A percentile compares a stretch with the other conserved stretches of the same genome.
phyloP scores from a whole-genome alignment of 2,329 filamentous ascomycete species.

The Phialophora tarda region DNA sequence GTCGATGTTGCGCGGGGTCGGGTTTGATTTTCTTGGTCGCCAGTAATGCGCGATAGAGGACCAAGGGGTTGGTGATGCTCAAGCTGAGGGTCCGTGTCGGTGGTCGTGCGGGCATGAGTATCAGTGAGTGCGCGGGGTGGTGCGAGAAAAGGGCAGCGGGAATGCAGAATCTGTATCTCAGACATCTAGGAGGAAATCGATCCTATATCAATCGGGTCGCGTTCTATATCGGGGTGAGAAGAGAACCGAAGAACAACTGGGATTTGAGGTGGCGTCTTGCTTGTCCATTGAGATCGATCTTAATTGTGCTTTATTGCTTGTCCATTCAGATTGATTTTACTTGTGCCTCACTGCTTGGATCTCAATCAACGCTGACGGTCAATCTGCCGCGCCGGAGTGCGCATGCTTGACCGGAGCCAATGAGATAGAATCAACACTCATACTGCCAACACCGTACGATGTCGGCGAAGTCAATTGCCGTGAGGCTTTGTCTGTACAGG shows the following conservation, averaged over 20 bases:
- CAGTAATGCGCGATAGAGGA: conserved; percentile 75
- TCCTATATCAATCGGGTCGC: not conserved
- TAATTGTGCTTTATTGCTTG: not conserved
- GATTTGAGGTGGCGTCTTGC: not conserved
- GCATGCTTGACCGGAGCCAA: not conserved
- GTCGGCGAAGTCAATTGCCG: not conserved
- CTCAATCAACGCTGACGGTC: conserved; percentile 21
- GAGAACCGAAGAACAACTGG: not conserved
- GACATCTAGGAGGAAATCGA: not conserved
- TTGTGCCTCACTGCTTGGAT: not conserved
- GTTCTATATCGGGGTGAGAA: not conserved
- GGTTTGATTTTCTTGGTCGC: conserved; percentile 69
- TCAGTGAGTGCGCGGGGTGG: not conserved
- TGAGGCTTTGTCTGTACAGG: not conserved
- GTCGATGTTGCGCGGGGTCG: conserved; percentile 73
- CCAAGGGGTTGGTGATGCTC: conserved; percentile 65
- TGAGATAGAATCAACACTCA: not conserved
- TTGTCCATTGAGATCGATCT: not conserved
- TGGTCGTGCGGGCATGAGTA: conserved; percentile 5
- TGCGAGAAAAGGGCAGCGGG: not conserved
- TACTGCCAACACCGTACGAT: not conserved
- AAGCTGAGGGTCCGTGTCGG: conserved; percentile 29
- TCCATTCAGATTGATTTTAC: not conserved
- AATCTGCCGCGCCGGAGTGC: conserved; percentile 19
- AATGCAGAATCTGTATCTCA: not conserved